Evolutionary conservation across 2,329 filamentous ascomycete genomes (phyloP).

Genomic region (Fusarium sp.): DNA sequence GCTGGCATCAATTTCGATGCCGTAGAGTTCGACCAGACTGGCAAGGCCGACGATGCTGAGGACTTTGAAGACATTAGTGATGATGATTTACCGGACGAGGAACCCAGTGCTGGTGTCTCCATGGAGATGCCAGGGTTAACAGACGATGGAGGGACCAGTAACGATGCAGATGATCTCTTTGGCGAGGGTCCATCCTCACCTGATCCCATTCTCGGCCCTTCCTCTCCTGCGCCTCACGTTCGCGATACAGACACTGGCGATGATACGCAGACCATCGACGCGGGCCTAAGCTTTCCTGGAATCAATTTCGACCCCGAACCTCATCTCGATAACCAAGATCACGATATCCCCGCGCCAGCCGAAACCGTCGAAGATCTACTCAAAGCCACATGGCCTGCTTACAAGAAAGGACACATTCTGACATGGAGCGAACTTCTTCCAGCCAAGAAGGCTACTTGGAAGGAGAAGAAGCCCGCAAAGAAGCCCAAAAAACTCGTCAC

Average conservation of each 20-base stretch:
- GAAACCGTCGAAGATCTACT: slow-evolving; percentile 81
- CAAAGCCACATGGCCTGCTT: slow-evolving; percentile 83
- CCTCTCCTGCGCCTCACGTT: slow-evolving; percentile 60
- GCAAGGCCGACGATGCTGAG: slow-evolving; percentile 92
- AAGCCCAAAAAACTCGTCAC: slow-evolving; percentile 85
- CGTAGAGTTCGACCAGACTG: slow-evolving; percentile 68
- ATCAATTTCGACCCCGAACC: slow-evolving; percentile 64
- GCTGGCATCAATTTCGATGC: slow-evolving; percentile 57
- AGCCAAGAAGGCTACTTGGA: slow-evolving; percentile 80
- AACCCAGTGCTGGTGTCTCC: slow-evolving; percentile 57
- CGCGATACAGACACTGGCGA: slow-evolving; percentile 55
- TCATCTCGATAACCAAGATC: slow-evolving; percentile 67
- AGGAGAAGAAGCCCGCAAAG: slow-evolving; percentile 82
- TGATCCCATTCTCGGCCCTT: slow-evolving; percentile 56
- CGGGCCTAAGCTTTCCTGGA: slow-evolving; percentile 53
- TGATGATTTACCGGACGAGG: slow-evolving; percentile 87
- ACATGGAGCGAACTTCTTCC: slow-evolving; percentile 87
- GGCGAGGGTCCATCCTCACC: slow-evolving; percentile 70
- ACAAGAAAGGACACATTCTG: slow-evolving; percentile 78
- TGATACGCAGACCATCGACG: slow-evolving; percentile 50
- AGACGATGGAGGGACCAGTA: slow-evolving; percentile 70
- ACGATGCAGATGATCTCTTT: slow-evolving; percentile 76
- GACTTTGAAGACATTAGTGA: slow-evolving; percentile 94
- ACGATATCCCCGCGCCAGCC: slow-evolving; percentile 74
- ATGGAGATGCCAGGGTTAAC: slow-evolving; percentile 65